A percentile compares a stretch with the other conserved stretches of the same genome.
Conservation (phyloP, 208 protist species). For the Leishmania mexicana region DNA sequence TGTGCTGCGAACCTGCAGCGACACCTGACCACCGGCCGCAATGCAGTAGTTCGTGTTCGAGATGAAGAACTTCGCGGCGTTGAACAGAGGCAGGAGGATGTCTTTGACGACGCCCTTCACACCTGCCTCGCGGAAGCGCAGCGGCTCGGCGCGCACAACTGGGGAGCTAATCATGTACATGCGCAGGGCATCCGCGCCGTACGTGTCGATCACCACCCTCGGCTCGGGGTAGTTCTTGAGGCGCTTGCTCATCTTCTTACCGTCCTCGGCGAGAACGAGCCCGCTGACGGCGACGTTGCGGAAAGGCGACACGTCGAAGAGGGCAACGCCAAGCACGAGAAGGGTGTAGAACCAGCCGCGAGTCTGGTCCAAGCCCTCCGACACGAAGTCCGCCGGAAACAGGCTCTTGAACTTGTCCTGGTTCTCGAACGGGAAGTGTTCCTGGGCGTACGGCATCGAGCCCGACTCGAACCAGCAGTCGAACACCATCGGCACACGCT, state of each 20-base stretch:
- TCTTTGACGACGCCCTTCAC: constrained; percentile 98
- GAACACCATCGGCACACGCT: constrained; percentile 98
- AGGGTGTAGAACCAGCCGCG: constrained; percentile 99
- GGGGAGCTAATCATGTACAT: constrained; percentile 99
- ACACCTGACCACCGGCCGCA: constrained; percentile 47
- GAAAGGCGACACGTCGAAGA: constrained; percentile 98
- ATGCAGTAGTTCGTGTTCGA: constrained; percentile 92
- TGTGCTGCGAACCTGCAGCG: constrained; percentile 60
- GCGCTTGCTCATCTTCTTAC: constrained; percentile 99
- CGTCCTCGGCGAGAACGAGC: constrained; percentile 97
- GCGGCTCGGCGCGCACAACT: constrained; percentile 97
- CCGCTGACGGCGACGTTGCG: constrained; percentile 99
- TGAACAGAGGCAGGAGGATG: constrained; percentile 99
- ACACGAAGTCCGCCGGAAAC: constrained; percentile 99
- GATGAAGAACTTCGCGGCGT: constrained; percentile 98
- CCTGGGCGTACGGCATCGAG: constrained; percentile 99
- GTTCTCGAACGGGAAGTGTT: constrained; percentile 99
- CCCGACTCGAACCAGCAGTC: constrained; percentile 99
- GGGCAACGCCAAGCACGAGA: constrained; percentile 97
- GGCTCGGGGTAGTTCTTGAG: constrained; percentile 99
- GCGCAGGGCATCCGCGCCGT: constrained; percentile 98
- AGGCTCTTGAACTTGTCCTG: constrained; percentile 90
- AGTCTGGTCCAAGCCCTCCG: constrained; percentile 99
- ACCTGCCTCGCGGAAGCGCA: constrained; percentile 94
- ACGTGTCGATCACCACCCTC: constrained; percentile 92